Percentiles rank a stretch among this genome's conserved stretches.
Evolutionary conservation across 1,139 yeast genomes (phyloP).

Genomic region (Nakaseomyces sp.): DNA sequence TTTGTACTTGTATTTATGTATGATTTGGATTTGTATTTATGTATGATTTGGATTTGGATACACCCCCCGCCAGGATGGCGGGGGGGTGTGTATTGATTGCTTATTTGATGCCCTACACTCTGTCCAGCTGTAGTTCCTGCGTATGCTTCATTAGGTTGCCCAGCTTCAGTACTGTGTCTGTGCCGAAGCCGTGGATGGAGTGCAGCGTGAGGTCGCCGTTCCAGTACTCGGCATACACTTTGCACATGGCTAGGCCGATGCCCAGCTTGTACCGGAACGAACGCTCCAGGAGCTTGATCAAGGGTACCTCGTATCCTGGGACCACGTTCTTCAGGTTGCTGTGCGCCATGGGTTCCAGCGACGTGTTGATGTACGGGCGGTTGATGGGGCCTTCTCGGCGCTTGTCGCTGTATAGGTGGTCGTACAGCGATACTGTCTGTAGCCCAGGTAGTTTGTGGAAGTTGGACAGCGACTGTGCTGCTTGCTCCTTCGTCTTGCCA

Average conservation of each 20-base stretch:
- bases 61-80: too few relatives aligned
- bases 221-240: conserved; percentile 93
- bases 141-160: conserved; percentile 68
- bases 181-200: conserved; percentile 82
- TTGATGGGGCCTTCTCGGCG: conserved; percentile 6
- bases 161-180: conserved; percentile 73
- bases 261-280: conserved; percentile 72
- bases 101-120: conserved; percentile 39
- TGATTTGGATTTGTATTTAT: neutral
- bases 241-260: conserved; percentile 83
- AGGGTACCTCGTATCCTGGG: conserved; percentile 34
- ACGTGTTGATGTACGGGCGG: conserved; percentile 29
- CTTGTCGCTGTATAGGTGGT: conserved; percentile 17
- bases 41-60: too few relatives aligned
- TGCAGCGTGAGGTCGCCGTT: conserved; percentile 79
- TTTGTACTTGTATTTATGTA: neutral
- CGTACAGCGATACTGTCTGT: conserved; percentile 29
- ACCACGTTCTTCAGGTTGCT: conserved; percentile 20
- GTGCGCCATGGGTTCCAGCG: conserved; percentile 34
- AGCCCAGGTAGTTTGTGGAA: conserved; percentile 63
- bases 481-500: conserved; percentile 54
- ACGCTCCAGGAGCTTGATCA: conserved; percentile 52
- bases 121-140: conserved; percentile 59
- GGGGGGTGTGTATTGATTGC: too few relatives aligned
- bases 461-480: conserved; percentile 48